Percentiles rank a stretch among this genome's conserved stretches.
phyloP scores from a whole-genome alignment of 78 protist species.

The Polysphondylium violaceum region DNA sequence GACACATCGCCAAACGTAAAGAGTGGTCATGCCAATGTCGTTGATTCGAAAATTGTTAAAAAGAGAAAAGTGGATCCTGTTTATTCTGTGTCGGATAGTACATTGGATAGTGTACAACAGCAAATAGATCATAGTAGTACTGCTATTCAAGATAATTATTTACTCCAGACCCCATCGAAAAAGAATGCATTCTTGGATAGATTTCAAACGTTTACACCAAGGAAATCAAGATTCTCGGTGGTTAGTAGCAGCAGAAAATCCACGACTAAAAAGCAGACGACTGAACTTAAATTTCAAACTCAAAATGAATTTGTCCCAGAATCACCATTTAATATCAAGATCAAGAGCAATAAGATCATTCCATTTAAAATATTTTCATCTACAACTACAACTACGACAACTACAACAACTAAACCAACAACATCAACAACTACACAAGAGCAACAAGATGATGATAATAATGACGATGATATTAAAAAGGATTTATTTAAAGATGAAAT shows the following conservation, averaged over 20 bases:
- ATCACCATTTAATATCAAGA: conserved; percentile 52
- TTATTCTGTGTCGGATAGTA: too few relatives aligned
- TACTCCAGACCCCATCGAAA: too few relatives aligned
- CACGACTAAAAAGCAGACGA: neutral
- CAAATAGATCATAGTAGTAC: too few relatives aligned
- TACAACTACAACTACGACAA: neutral
- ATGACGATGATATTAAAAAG: conserved; percentile 7
- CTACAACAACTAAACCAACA: neutral
- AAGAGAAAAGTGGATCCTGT: too few relatives aligned
- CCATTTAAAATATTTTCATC: neutral
- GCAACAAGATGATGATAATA: neutral
- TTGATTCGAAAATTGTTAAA: too few relatives aligned
- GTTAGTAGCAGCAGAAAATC: neutral
- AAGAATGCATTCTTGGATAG: too few relatives aligned
- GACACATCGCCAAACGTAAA: too few relatives aligned
- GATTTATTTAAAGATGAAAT: too few relatives aligned
- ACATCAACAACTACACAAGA: neutral
- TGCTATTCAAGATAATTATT: too few relatives aligned
- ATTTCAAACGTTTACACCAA: conserved; percentile 42
- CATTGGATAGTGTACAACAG: too few relatives aligned
- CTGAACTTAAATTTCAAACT: conserved; percentile 37
- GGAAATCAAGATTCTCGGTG: conserved; percentile 33
- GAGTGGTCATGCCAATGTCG: too few relatives aligned
- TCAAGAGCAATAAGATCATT: conserved; percentile 1
- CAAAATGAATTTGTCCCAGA: conserved; percentile 41